Conservation (phyloP, 768 basidiomycete genomes). For the Auriscalpium orientale region DNA sequence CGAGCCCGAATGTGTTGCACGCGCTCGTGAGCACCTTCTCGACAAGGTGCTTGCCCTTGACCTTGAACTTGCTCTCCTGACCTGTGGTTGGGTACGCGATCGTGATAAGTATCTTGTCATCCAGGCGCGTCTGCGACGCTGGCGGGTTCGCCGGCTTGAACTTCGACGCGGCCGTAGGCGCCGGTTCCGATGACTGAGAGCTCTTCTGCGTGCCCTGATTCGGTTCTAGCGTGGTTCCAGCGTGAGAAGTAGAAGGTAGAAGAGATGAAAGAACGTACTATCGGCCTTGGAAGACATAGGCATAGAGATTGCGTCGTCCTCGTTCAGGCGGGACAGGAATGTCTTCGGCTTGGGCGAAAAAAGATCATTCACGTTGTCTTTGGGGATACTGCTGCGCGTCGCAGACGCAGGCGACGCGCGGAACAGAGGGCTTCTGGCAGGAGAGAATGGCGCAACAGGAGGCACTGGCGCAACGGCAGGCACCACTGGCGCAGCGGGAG, state of each 20-base stretch:
- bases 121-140: background rate
- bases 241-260: background rate
- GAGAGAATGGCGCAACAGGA: background rate
- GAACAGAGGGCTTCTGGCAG: background rate
- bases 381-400: background rate
- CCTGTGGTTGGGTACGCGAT: background rate
- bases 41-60: constrained; percentile 3
- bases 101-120: constrained; percentile 1
- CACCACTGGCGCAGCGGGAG: background rate
- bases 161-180: background rate
- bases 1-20: constrained; percentile 1
- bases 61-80: constrained; percentile 4
- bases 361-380: background rate
- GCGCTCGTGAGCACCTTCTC: constrained; percentile 1
- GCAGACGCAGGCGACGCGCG: background rate
- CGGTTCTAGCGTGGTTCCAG: background rate
- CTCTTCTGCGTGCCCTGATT: background rate
- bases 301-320: too few relatives aligned
- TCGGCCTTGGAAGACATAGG: too few relatives aligned
- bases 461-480: background rate
- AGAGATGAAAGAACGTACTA: too few relatives aligned
- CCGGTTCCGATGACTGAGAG: background rate
- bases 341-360: background rate
- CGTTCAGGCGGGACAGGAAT: background rate
- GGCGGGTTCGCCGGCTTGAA: background rate